A percentile compares a stretch with the other conserved stretches of the same genome.
phyloP scores from a whole-genome alignment of 1,284 basidiomycete genomes.

The Coniferiporia weirii region DNA sequence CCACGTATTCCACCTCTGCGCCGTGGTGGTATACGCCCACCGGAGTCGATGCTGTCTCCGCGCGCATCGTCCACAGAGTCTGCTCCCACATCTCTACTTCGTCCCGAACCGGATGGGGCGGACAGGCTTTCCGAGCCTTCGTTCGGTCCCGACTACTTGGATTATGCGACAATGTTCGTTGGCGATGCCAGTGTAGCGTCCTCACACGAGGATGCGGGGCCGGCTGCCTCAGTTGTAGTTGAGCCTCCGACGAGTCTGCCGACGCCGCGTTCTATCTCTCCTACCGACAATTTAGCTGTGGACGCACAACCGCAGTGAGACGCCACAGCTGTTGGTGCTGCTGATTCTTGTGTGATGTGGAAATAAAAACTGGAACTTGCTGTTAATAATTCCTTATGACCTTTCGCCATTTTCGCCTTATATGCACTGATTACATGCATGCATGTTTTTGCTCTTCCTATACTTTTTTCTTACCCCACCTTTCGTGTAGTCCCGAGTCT shows the following conservation, averaged over 20 bases:
- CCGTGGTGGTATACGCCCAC: constrained; percentile 53
- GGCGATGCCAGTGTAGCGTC: too few relatives aligned
- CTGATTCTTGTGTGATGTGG: not conserved
- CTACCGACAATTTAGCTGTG: not conserved
- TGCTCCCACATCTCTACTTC: not conserved
- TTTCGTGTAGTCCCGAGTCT: too few relatives aligned
- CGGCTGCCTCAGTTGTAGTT: not conserved
- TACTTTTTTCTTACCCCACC: too few relatives aligned
- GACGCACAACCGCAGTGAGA: not conserved
- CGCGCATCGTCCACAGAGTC: not conserved
- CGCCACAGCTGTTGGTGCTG: not conserved
- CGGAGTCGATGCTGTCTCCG: constrained; percentile 43
- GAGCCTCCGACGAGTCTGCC: constrained; percentile 12
- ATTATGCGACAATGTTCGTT: too few relatives aligned
- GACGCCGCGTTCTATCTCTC: constrained; percentile 15
- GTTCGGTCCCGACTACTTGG: not conserved
- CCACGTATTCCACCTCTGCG: constrained; percentile 43
- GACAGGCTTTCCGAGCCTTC: not conserved
- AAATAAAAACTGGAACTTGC: not conserved
- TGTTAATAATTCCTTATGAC: not conserved
- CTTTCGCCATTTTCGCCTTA: not conserved
- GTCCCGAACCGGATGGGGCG: not conserved
- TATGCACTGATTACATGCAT: not conserved
- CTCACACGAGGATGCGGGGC: not conserved
- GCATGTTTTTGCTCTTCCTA: not conserved